phyloP scores from a whole-genome alignment of 2,329 filamentous ascomycete species.

The Claviceps fusiformis region DNA sequence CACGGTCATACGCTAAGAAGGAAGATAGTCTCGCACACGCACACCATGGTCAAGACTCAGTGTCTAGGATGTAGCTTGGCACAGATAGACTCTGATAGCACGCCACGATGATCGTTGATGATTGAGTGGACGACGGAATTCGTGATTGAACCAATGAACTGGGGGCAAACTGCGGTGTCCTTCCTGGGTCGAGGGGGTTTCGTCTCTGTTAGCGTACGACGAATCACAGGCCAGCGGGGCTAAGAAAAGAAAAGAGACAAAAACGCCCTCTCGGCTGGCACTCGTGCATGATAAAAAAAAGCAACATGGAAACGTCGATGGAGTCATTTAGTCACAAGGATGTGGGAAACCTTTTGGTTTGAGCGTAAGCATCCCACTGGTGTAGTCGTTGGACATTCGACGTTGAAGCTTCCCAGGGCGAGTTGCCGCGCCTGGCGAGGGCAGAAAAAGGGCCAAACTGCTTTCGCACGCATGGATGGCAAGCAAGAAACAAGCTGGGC shows the following conservation, averaged over 20 bases:
- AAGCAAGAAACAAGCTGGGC: background rate
- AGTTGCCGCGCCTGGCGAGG: too few species aligned
- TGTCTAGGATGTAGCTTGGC: background rate
- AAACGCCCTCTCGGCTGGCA: background rate
- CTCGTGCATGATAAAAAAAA: background rate
- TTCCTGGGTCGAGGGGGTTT: background rate
- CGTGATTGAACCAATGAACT: background rate
- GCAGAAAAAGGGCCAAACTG: too few species aligned
- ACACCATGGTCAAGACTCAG: background rate
- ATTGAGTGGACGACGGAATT: background rate
- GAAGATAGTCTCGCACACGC: background rate
- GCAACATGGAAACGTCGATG: background rate
- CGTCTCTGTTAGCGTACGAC: background rate
- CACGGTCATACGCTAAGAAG: background rate
- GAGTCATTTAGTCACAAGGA: background rate
- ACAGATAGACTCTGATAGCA: background rate
- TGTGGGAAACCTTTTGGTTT: background rate
- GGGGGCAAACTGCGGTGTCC: background rate
- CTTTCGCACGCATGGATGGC: too few species aligned
- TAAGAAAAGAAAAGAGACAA: background rate
- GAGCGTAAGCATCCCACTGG: background rate
- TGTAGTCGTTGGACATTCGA: background rate
- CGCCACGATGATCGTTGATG: slow-evolving; percentile 2
- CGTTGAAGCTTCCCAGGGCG: too few species aligned
- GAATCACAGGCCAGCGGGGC: background rate